These are phyloP conservation scores for Neodidymelliopsis sp. DNA, from an alignment of 2,329 filamentous ascomycete species.

Conservation along the genomic window DNA sequence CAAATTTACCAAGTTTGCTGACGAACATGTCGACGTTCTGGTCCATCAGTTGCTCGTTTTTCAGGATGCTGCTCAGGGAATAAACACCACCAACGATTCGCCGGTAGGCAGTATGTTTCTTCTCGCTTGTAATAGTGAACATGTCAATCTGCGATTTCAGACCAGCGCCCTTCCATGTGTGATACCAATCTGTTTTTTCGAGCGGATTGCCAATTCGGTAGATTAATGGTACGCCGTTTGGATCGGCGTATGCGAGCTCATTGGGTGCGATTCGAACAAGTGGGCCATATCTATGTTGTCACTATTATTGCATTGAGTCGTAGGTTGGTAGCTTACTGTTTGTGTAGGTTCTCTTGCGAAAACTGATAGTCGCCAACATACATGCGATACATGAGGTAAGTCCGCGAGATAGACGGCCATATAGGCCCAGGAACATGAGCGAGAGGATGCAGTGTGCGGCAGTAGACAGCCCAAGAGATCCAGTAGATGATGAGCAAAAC, in stretches of 20 bases:
- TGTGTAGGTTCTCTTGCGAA: slow-evolving; percentile 21
- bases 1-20: slow-evolving; percentile 30
- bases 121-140: slow-evolving; percentile 22
- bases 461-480: slow-evolving; percentile 24
- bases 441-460: slow-evolving; percentile 29
- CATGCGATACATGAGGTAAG: slow-evolving; percentile 35
- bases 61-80: slow-evolving; percentile 51
- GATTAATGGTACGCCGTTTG: slow-evolving; percentile 25
- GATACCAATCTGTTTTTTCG: slow-evolving; percentile 36
- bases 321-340: slow-evolving; percentile 2
- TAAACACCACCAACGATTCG: slow-evolving; percentile 36
- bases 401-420: slow-evolving; percentile 33
- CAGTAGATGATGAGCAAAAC: slow-evolving; percentile 8
- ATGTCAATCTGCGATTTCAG: slow-evolving; percentile 25
- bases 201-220: slow-evolving; percentile 29
- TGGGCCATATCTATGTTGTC: slow-evolving; percentile 20
- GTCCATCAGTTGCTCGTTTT: slow-evolving; percentile 35
- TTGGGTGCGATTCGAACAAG: slow-evolving; percentile 58
- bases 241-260: slow-evolving; percentile 40
- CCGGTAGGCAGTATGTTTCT: slow-evolving; percentile 11
- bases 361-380: slow-evolving; percentile 32
- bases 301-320: not conserved
- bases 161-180: slow-evolving; percentile 27
- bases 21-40: slow-evolving; percentile 32
- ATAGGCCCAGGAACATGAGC: slow-evolving; percentile 31